Conservation (phyloP, 2,329 filamentous ascomycete genomes). For the Ceratocystis alfenasii region DNA sequence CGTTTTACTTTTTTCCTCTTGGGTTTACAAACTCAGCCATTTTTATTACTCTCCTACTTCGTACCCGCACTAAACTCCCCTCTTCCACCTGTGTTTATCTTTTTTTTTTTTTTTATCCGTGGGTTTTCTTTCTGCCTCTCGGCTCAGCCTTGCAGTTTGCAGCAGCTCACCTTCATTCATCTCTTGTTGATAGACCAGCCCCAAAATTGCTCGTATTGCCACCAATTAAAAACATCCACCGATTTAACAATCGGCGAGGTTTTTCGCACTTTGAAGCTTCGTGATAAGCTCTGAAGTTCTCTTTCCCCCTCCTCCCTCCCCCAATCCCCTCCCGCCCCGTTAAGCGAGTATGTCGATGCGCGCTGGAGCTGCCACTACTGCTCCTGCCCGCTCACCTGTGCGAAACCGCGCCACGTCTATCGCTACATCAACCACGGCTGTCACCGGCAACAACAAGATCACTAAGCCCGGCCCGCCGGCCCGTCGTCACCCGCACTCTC, state of each 20-base stretch:
- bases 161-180: background rate
- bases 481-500: conserved; percentile 10
- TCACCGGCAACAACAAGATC: conserved; percentile 18
- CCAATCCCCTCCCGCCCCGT: background rate
- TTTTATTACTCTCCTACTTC: background rate
- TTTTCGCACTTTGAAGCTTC: too few species aligned
- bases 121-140: background rate
- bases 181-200: too few species aligned
- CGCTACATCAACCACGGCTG: conserved; percentile 8
- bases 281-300: background rate
- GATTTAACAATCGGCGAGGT: too few species aligned
- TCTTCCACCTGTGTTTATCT: background rate
- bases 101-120: background rate
- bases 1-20: too few species aligned
- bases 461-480: conserved; percentile 15
- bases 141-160: background rate
- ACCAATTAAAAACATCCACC: too few species aligned
- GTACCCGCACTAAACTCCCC: background rate
- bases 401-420: conserved; percentile 11
- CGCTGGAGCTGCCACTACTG: conserved; percentile 16
- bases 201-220: too few species aligned
- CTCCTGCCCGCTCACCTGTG: conserved; percentile 15
- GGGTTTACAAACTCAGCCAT: background rate
- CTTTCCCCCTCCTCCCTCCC: background rate
- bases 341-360: conserved; percentile 18